phyloP scores from a whole-genome alignment of 441 rosid species.

The Eutrema salsugineum region DNA sequence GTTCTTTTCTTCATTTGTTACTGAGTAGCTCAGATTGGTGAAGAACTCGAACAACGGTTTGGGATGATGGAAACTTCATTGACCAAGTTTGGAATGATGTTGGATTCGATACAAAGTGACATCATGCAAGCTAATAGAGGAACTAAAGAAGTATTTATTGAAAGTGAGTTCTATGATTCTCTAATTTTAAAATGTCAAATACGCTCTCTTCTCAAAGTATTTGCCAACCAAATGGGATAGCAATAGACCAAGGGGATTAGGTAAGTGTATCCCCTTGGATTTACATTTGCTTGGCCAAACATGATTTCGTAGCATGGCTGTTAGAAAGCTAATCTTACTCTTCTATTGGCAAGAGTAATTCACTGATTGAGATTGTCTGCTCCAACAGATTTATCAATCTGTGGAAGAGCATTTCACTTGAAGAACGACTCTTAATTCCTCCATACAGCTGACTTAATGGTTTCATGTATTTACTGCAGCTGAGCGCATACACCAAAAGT shows the following conservation, averaged over 20 bases:
- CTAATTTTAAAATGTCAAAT: neutral
- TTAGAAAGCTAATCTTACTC: neutral
- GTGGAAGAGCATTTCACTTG: neutral
- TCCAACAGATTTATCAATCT: neutral
- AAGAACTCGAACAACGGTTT: conserved; percentile 71
- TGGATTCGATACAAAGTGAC: conserved; percentile 83
- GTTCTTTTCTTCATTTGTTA: conserved; percentile 17
- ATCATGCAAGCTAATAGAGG: conserved; percentile 81
- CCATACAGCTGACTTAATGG: neutral
- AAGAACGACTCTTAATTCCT: neutral
- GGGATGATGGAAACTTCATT: conserved; percentile 76
- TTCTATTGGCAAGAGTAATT: neutral
- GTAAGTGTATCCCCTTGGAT: neutral
- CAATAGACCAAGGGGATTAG: neutral
- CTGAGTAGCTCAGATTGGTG: conserved; percentile 58
- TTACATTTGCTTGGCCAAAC: neutral
- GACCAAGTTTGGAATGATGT: conserved; percentile 69
- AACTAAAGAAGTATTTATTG: conserved; percentile 67
- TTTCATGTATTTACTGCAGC: conserved; percentile 45
- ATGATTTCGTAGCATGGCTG: neutral
- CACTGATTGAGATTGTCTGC: neutral
- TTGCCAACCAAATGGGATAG: neutral
- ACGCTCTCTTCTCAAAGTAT: neutral
- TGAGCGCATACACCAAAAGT: conserved; percentile 72
- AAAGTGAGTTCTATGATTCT: conserved; percentile 49